phyloP scores from a whole-genome alignment of 768 basidiomycete species.

The Rossbeevera mucosa region DNA sequence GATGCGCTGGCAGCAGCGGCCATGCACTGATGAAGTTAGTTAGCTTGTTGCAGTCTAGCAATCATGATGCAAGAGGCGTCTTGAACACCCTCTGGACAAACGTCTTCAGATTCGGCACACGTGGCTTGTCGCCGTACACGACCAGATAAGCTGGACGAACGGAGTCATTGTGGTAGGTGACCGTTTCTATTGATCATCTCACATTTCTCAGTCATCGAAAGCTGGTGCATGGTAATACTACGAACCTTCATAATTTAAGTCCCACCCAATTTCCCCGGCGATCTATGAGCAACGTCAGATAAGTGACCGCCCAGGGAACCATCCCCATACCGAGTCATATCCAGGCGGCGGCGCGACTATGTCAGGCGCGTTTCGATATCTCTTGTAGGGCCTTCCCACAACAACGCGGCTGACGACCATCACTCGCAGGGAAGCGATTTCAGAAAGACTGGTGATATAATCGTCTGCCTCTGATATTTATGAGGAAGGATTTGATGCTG shows the following conservation, averaged over 20 bases:
- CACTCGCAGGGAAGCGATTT: slow-evolving; percentile 42
- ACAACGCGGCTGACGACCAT: slow-evolving; percentile 58
- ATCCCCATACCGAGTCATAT: slow-evolving; percentile 50
- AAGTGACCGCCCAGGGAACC: slow-evolving; percentile 4
- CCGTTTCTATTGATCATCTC: slow-evolving; percentile 42
- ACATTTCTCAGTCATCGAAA: not conserved
- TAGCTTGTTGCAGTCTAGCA: not conserved
- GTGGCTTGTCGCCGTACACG: slow-evolving; percentile 45
- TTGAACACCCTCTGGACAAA: slow-evolving; percentile 29
- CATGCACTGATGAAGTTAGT: not conserved
- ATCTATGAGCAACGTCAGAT: slow-evolving; percentile 35
- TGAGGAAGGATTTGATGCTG: not conserved
- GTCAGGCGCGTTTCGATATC: slow-evolving; percentile 44
- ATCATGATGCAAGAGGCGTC: slow-evolving; percentile 28
- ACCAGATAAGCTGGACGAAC: slow-evolving; percentile 63
- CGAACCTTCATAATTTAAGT: slow-evolving; percentile 55
- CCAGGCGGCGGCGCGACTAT: slow-evolving; percentile 51
- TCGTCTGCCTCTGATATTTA: slow-evolving; percentile 57
- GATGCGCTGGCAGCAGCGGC: not conserved
- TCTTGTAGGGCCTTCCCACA: slow-evolving; percentile 54
- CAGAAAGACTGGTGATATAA: slow-evolving; percentile 44
- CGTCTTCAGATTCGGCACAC: slow-evolving; percentile 20
- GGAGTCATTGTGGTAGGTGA: slow-evolving; percentile 63
- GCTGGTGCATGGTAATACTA: not conserved
- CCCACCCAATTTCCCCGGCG: slow-evolving; percentile 56